Percentiles rank a stretch among this genome's conserved stretches.
These are phyloP conservation scores for Flaveria trinervia DNA, from an alignment of 129 eudicot species.

Conservation along the genomic window DNA sequence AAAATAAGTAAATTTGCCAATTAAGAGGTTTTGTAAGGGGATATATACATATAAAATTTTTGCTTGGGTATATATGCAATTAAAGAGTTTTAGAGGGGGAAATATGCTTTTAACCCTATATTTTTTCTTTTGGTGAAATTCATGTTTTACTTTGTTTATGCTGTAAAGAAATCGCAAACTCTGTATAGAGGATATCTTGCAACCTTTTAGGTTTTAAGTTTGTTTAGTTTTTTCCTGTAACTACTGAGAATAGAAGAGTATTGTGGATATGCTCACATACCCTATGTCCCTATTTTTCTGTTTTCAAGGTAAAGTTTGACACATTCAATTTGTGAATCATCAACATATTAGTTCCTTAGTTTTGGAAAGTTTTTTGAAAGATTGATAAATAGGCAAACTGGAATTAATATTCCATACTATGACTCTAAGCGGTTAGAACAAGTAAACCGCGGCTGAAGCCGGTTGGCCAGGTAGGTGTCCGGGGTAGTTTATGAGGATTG, in stretches of 20 bases:
- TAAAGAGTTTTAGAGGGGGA: too few relatives aligned
- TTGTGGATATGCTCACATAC: not conserved
- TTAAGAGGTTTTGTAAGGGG: too few relatives aligned
- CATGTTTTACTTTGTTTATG: not conserved
- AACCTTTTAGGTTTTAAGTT: not conserved
- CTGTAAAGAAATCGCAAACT: not conserved
- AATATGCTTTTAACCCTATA: too few relatives aligned
- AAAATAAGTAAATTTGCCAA: too few relatives aligned
- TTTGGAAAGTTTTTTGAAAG: not conserved
- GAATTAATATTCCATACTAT: too few relatives aligned
- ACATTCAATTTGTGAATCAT: not conserved
- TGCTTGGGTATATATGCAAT: too few relatives aligned
- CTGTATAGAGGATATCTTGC: not conserved
- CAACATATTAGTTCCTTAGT: not conserved
- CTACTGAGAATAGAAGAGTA: not conserved
- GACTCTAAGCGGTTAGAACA: too few relatives aligned
- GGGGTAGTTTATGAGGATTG: too few relatives aligned
- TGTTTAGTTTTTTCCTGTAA: not conserved
- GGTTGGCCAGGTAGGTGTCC: too few relatives aligned
- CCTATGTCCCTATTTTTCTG: not conserved
- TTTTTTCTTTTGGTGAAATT: slow-evolving; percentile 1
- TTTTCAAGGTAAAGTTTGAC: not conserved
- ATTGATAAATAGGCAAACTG: not conserved
- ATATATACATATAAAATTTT: too few relatives aligned
- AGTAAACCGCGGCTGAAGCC: too few relatives aligned